Base-by-base conservation (phyloP, 805 yeast genomes). In the Candida silvatica region DNA sequence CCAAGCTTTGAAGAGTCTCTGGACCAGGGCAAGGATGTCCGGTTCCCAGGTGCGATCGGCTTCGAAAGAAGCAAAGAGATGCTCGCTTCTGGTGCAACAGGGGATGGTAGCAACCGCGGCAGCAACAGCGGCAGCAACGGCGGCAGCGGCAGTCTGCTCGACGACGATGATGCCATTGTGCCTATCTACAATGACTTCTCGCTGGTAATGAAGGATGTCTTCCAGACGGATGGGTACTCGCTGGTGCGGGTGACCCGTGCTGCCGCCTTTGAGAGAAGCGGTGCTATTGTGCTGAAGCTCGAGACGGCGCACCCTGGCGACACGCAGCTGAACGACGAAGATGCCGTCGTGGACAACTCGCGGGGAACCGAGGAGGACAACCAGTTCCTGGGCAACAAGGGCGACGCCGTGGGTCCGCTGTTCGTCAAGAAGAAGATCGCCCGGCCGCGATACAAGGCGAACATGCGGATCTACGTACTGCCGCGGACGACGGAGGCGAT, bases 401-500 rank as follows among this genome's bases (percentile, higher is more conserved):
- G 66, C 18, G 71, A 68, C 32, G 53, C 59, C 22, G 71, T 75
- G 2, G 56, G 65, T 19, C 64, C 74, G 27, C 53, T 67, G 4
- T 75, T 71, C 45, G 53, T 76, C 33, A 76, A 76, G 51, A 72
- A 72, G 39, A 60, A 68, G 17, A 67, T 74, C 23, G 80, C 80
- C 11, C 58, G 80, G 43, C 82, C 82, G 9, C 52, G 82, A 23
- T 76, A 76, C 51, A 76, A 76, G 47, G 61, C 73, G 4, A 72
- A 71, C 42, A 76, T 76, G 82, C 70, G 73, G 47, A 67, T 75
- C n/a, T 75, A 69, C 51, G 44, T 76, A 15, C 54, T 75, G 5
- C 78, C 79, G 3, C 54, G 63, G 18, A 45, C 50, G 12, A 38
- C 48, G 5, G 48, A 60, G 36, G 59, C 62, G 40, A 62, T 67